Evolutionary conservation across 1,284 basidiomycete species (phyloP), one percentile per base, ranked within the genome.

Genomic region (Mycena sp.): DNA sequence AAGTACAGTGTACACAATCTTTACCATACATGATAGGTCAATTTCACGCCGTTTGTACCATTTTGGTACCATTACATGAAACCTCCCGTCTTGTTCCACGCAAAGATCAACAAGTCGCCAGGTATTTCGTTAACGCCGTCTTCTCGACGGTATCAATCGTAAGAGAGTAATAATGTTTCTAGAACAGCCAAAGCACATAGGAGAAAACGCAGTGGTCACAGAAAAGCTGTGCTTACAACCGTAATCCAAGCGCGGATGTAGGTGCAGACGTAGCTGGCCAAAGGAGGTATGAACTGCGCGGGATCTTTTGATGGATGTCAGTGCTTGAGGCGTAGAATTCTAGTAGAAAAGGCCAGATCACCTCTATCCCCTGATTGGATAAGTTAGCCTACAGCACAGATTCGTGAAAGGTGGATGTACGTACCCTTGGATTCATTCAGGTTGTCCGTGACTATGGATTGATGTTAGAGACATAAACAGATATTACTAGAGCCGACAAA

Each of bases 211-310:
- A 38, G 14, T 6, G 6, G 29, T 46, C 44, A 57, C 5, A 2
- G 6, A n/a, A 11, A 45, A 45, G n/a, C n/a, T n/a, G 32, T 9
- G 28, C 60, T 37, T 21, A 62, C 64, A 61, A 86, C 84, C 40
- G 77, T 72, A 9, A 85, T 76, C 78, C 80, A 85, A 12, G 83
- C 83, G 19, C 78, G 77, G 26, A 78, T 79, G 64, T 85, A 83
- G 10, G 77, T 81, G 74, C 83, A 85, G 23, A 74, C 70, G 69
- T 77, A 86, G 68, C 79, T 81, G 10, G 69, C 69, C 19, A 82
- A 72, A 35, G 84, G 81, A 12, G 83, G 83, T 38, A 85, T 74
- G 80, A 80, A 86, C 16, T 76, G 58, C 4, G 83, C 80, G n/a
- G 77, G 76, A 70, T 86, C 84, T 78, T 16, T 14, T 19, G 2